phyloP scores from a whole-genome alignment of 2,329 filamentous ascomycete genomes.

The Neonectria punicea region DNA sequence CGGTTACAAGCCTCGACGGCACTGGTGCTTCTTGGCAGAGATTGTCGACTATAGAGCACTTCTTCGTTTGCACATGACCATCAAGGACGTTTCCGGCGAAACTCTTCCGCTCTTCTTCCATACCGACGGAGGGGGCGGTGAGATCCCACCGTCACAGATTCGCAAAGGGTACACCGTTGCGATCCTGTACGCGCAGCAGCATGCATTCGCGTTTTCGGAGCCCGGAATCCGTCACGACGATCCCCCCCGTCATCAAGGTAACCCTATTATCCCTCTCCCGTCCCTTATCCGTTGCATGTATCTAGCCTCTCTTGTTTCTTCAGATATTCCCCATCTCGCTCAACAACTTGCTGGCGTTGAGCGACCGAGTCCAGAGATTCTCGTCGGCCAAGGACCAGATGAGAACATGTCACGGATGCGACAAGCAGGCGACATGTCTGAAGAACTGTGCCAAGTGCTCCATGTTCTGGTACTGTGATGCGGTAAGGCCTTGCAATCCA shows the following conservation, averaged over 20 bases:
- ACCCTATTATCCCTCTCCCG: background rate
- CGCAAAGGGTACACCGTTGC: slow-evolving; percentile 14
- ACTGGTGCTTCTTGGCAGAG: slow-evolving; percentile 32
- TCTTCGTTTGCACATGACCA: slow-evolving; percentile 1
- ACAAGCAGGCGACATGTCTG: background rate
- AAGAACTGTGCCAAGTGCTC: slow-evolving; percentile 23
- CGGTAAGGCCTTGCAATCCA: slow-evolving; percentile 10
- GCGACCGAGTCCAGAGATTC: slow-evolving; percentile 20
- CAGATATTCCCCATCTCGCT: slow-evolving; percentile 26
- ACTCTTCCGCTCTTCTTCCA: slow-evolving; percentile 13
- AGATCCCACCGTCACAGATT: background rate
- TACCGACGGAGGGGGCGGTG: background rate
- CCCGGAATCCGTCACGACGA: slow-evolving; percentile 18
- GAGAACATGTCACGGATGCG: slow-evolving; percentile 31
- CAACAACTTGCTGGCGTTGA: slow-evolving; percentile 17
- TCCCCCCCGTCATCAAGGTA: slow-evolving; percentile 5
- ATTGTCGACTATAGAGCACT: background rate
- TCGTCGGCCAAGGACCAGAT: background rate
- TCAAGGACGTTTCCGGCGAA: slow-evolving; percentile 20
- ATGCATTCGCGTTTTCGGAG: background rate
- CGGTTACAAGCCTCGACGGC: slow-evolving; percentile 3
- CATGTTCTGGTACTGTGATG: slow-evolving; percentile 33
- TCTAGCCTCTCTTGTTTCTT: background rate
- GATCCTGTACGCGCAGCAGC: slow-evolving; percentile 20
- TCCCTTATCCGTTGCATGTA: no score